These are phyloP conservation scores for Hanseniaspora lachancei DNA, from an alignment of 805 yeast species.

Conservation along the genomic window DNA sequence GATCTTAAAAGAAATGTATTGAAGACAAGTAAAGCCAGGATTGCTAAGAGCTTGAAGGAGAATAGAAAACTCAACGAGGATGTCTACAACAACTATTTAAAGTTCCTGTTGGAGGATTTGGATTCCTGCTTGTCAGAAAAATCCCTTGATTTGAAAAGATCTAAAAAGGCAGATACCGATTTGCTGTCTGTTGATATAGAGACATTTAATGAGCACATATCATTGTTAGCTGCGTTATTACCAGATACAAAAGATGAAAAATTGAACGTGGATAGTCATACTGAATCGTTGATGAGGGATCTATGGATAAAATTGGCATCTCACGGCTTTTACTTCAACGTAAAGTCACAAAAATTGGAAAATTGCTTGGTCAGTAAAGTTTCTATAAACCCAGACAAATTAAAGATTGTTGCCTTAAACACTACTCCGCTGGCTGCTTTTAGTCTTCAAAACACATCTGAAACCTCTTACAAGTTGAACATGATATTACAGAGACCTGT, in stretches of 20 bases:
- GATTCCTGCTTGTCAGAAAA: conserved; percentile 39
- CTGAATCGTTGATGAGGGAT: conserved; percentile 47
- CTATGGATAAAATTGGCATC: conserved; percentile 90
- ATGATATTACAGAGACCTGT: conserved; percentile 51
- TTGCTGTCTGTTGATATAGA: neutral
- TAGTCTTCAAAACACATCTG: conserved; percentile 65
- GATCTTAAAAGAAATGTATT: conserved; percentile 33
- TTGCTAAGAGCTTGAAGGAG: conserved; percentile 26
- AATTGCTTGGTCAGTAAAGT: neutral
- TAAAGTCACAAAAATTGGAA: conserved; percentile 34
- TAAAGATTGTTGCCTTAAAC: conserved; percentile 65
- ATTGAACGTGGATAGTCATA: neutral
- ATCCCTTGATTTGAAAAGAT: neutral
- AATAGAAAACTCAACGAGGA: conserved; percentile 28
- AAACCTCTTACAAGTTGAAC: conserved; percentile 83
- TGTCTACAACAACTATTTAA: conserved; percentile 44
- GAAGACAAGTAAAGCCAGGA: conserved; percentile 20
- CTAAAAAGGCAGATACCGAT: neutral
- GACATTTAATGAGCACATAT: conserved; percentile 32
- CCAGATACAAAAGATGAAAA: conserved; percentile 39
- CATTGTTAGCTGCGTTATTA: conserved; percentile 62
- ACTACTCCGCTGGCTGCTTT: conserved; percentile 84
- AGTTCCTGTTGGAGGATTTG: conserved; percentile 52
- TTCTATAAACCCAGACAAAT: conserved; percentile 24
- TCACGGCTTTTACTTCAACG: conserved; percentile 62